These are phyloP conservation scores for Alnus rubra DNA, from an alignment of 306 rosid species.

Conservation along the genomic window DNA sequence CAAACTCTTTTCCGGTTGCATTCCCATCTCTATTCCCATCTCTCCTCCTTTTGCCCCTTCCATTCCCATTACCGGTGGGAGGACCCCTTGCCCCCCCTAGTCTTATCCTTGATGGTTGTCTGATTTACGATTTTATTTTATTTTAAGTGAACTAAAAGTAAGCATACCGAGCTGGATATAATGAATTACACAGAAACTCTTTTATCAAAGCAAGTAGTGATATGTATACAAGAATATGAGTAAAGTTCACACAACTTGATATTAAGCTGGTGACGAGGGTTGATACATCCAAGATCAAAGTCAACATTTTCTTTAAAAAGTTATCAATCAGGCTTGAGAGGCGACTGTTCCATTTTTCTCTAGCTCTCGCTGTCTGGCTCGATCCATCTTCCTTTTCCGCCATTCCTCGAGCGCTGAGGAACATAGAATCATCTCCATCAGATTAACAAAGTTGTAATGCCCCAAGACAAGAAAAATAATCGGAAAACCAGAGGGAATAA, in stretches of 20 bases:
- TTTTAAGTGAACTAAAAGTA: no score
- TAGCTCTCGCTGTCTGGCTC: constrained; percentile 77
- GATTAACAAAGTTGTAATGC: neutral
- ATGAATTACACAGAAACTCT: neutral
- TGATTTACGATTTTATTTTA: no score
- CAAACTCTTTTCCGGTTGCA: no score
- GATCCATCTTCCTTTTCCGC: constrained; percentile 96
- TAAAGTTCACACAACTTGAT: neutral
- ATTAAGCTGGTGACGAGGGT: neutral
- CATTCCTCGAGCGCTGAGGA: constrained; percentile 92
- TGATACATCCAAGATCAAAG: neutral
- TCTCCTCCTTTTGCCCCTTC: no score
- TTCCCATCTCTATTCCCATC: no score
- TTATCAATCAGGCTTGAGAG: constrained; percentile 45
- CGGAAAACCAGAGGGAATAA: neutral
- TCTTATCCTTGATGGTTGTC: no score
- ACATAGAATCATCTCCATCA: constrained; percentile 18
- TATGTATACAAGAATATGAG: neutral
- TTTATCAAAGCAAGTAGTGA: neutral
- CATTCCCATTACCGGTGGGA: no score
- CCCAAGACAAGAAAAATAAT: neutral
- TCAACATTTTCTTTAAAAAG: neutral
- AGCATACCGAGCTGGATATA: neutral
- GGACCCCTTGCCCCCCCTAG: no score
- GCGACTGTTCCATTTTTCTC: constrained; percentile 78